Evolutionary conservation across 345 rosid species (phyloP), one percentile per base, ranked within the genome.

Genomic region (Moricandia moricandioides): DNA sequence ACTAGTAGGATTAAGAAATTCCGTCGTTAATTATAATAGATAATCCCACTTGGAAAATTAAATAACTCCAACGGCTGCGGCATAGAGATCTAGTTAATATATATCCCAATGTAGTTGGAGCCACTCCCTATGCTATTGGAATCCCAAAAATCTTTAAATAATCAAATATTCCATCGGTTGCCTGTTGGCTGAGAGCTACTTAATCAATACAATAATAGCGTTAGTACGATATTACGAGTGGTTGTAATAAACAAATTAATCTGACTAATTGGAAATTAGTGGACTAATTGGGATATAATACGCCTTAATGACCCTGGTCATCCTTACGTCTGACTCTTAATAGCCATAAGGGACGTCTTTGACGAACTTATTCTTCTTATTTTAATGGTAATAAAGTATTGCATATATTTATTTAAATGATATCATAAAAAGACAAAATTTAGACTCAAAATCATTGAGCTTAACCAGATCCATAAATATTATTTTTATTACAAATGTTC

Each of bases 81-180:
- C 58, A 66, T 72, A 43, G 14, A 66, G 52, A 51, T 35, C 49
- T 43, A 37, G 43, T 26, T 57, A 65, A 49, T 78, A 65, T 65
- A 71, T 49, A 2, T 72, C 57, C 77, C 81, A 66, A 51, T 2
- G 69, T 67, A 72, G 81, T 72, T 52, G 78, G 78, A 78, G 78
- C 69, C 77, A 66, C 55, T 72, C 73, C 81, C 81, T 51, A 78
- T 72, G 78, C 69, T 78, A 61, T 78, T 61, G 78, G 81, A 78
- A 72, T 57, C 69, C 62, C 72, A 72, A 55, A 60, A 14, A 78
- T 71, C 18, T 65, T 78, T 77, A 34, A 78, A 71, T 65, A 78
- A 65, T 70, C 52, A 67, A 45, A 18, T 9, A 12, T n/a, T 21
- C 31, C 12, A 39, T 29, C 6, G 7, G 45, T 55, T 64, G 70